A percentile compares a stretch with the other conserved stretches of the same genome.
These are phyloP conservation scores for Polytolypa hystricis DNA, from an alignment of 2,329 filamentous ascomycete genomes.

Conservation along the genomic window DNA sequence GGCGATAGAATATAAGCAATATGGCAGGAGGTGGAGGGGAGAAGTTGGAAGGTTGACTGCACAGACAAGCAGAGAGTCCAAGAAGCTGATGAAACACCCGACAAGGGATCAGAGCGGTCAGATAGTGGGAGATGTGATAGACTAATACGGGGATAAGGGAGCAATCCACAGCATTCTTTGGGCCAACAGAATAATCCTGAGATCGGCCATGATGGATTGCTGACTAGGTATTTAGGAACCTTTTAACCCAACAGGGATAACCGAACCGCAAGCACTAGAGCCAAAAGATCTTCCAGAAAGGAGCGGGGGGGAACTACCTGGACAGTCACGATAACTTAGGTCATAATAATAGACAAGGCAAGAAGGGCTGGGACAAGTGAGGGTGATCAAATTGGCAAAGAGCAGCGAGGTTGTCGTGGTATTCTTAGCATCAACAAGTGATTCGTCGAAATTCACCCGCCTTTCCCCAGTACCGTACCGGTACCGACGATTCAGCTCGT, in stretches of 20 bases:
- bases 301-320: neutral
- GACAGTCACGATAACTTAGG: slow-evolving; percentile 2
- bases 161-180: neutral
- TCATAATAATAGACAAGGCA: slow-evolving; percentile 1
- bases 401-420: neutral
- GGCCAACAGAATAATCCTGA: neutral
- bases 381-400: slow-evolving; percentile 4
- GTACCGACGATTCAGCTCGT: no score
- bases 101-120: slow-evolving; percentile 3
- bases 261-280: slow-evolving; percentile 4
- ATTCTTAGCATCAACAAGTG: neutral
- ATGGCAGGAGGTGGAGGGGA: neutral
- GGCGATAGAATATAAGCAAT: neutral
- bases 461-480: neutral
- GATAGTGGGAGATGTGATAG: slow-evolving; percentile 1
- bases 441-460: neutral
- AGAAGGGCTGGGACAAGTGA: neutral
- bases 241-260: slow-evolving; percentile 4
- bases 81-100: slow-evolving; percentile 1
- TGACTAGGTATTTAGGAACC: neutral
- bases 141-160: neutral
- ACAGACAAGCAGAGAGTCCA: slow-evolving; percentile 1
- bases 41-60: neutral
- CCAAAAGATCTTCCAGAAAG: slow-evolving; percentile 6
- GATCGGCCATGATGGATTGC: neutral